Conservation (phyloP, 331 rosid species). For the Rhamnella rubrinervis region DNA sequence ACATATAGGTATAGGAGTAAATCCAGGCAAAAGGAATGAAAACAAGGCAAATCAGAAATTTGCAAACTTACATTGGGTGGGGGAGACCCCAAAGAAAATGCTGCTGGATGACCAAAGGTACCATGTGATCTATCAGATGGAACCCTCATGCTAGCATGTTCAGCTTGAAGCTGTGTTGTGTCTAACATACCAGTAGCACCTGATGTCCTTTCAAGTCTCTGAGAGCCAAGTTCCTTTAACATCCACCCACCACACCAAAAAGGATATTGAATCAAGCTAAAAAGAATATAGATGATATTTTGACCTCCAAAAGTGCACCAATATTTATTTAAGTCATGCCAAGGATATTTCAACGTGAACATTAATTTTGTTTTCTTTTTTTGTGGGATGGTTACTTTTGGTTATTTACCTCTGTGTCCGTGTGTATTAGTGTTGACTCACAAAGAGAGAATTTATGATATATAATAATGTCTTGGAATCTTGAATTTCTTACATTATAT, state of each 20-base stretch:
- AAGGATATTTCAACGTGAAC: background rate
- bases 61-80: conserved; percentile 72
- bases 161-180: conserved; percentile 53
- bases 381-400: background rate
- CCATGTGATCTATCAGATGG: conserved; percentile 54
- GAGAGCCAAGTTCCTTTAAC: conserved; percentile 68
- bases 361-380: no score
- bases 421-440: background rate
- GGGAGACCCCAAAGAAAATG: conserved; percentile 64
- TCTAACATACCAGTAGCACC: conserved; percentile 54
- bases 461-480: background rate
- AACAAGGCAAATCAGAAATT: conserved; percentile 31
- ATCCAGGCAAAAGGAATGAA: conserved; percentile 12
- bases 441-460: background rate
- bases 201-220: conserved; percentile 58
- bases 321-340: background rate
- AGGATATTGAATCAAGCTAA: conserved; percentile 9
- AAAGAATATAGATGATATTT: conserved; percentile 1
- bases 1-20: background rate
- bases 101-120: conserved; percentile 52
- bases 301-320: background rate
- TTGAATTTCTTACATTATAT: background rate
- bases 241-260: conserved; percentile 35
- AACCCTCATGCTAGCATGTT: conserved; percentile 50
- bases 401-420: background rate